Conservation (phyloP, 257 asterid species). For the Solanum piurae region DNA sequence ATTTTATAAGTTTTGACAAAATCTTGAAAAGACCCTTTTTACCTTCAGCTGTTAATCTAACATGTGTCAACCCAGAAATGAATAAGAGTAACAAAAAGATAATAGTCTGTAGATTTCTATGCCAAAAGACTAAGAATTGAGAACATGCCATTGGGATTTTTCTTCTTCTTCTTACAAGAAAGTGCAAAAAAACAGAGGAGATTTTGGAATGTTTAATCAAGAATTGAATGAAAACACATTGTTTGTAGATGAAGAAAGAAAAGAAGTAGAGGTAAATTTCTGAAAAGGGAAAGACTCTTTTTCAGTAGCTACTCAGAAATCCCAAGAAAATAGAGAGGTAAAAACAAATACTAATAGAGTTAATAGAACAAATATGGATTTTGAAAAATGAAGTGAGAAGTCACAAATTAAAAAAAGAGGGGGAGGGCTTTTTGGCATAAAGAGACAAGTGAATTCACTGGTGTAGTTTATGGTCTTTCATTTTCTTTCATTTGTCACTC, state of each 20-base stretch:
- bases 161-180: background rate
- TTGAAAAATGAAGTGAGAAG: background rate
- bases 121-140: background rate
- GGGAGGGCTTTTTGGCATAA: background rate
- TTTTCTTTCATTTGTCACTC: slow-evolving; percentile 22
- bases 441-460: slow-evolving; percentile 21
- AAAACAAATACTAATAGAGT: slow-evolving; percentile 1
- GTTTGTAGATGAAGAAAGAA: background rate
- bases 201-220: background rate
- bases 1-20: background rate
- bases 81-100: slow-evolving; percentile 20
- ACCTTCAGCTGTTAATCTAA: slow-evolving; percentile 43
- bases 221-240: slow-evolving; percentile 7
- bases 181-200: background rate
- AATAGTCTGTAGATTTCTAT: slow-evolving; percentile 4
- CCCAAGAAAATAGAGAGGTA: background rate
- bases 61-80: slow-evolving; percentile 10
- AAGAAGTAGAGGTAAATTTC: slow-evolving; percentile 17
- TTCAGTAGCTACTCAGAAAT: slow-evolving; percentile 16
- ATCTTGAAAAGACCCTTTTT: background rate
- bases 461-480: slow-evolving; percentile 27
- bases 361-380: slow-evolving; percentile 7
- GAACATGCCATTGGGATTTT: slow-evolving; percentile 26
- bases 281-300: slow-evolving; percentile 22
- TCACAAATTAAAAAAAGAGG: background rate